Base-by-base conservation (phyloP, 2,329 filamentous ascomycete species). In the Talaromyces sp. region DNA sequence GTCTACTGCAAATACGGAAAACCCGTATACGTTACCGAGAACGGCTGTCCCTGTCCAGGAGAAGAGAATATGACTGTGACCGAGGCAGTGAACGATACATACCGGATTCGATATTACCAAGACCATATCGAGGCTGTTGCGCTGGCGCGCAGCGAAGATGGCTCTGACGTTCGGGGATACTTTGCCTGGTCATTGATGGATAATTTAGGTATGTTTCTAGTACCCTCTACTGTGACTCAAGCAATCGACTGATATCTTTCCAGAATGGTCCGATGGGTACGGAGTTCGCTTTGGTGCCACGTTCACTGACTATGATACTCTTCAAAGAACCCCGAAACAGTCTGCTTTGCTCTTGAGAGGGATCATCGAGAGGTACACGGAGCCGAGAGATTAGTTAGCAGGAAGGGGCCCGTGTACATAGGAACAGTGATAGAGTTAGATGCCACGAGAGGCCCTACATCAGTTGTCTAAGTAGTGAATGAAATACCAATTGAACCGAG, bases 111-210 rank as follows among this genome's bases (percentile, higher is more conserved):
- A 9, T 79, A 80, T 52, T 77, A 79, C 58, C 67, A 71, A 12
- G 70, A 75, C 21, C 76, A 79, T 31, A 64, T 80, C 1, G 74
- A 79, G 40, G 71, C 77, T 0, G 73, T 79, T 39, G 72, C 68
- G 9, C 65, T 65, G 59, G 68, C 75, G 5, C 66, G 68, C 31
- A 63, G 63, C 16, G 63, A 70, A 42, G 70, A 71, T 42, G 46
- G 46, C 11, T 65, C 67, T 33, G 63, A 67, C 33, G 68, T 74
- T 21, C 63, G 63, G 25, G 72, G 71, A 3, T 74, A 74, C 63
- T 74, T 72, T 69, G 72, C 70, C 9, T 74, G 72, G 72, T 72
- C 69, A 5, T 63, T 74, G 63, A 66, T 74, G 64, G 67, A 48
- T 56, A 73, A 73, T 60, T 56, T 76, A 40, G 75, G 73, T 74